These are phyloP conservation scores for Mortierella sp. DNA, from an alignment of 371 early-diverging fungal species.

Conservation along the genomic window DNA sequence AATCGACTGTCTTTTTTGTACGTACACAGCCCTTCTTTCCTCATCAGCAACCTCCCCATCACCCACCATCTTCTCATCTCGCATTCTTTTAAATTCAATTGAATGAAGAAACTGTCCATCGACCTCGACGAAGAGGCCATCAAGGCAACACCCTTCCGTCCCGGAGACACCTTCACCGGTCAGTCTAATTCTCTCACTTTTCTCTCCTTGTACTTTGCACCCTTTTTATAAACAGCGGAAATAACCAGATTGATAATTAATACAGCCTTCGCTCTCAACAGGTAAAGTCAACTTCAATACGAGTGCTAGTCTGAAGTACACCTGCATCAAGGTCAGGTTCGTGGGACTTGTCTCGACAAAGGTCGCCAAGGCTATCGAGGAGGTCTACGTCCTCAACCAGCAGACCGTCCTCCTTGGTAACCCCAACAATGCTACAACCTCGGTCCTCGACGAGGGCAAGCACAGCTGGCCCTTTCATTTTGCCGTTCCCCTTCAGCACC, in stretches of 20 bases:
- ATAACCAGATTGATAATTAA: too few species aligned
- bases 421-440: conserved; percentile 34
- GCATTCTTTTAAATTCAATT: neutral
- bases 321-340: conserved; percentile 45
- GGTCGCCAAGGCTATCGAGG: conserved; percentile 34
- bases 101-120: conserved; percentile 41
- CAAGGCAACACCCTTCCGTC: conserved; percentile 11
- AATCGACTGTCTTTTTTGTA: too few species aligned
- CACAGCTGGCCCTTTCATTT: conserved; percentile 48
- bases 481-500: conserved; percentile 28
- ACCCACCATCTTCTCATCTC: neutral
- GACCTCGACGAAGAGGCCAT: conserved; percentile 15
- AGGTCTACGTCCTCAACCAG: conserved; percentile 41
- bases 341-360: conserved; percentile 36
- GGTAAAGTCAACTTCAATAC: conserved; percentile 32
- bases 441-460: conserved; percentile 28
- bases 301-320: conserved; percentile 27
- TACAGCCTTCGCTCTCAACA: neutral
- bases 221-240: too few species aligned
- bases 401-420: conserved; percentile 49
- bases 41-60: neutral
- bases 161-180: conserved; percentile 41
- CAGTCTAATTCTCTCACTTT: neutral
- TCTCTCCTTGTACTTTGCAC: neutral
- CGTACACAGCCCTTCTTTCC: too few species aligned